A percentile compares a stretch with the other conserved stretches of the same genome.
These are phyloP conservation scores for Colletotrichum australisinense DNA, from an alignment of 2,329 filamentous ascomycete genomes.

Conservation along the genomic window DNA sequence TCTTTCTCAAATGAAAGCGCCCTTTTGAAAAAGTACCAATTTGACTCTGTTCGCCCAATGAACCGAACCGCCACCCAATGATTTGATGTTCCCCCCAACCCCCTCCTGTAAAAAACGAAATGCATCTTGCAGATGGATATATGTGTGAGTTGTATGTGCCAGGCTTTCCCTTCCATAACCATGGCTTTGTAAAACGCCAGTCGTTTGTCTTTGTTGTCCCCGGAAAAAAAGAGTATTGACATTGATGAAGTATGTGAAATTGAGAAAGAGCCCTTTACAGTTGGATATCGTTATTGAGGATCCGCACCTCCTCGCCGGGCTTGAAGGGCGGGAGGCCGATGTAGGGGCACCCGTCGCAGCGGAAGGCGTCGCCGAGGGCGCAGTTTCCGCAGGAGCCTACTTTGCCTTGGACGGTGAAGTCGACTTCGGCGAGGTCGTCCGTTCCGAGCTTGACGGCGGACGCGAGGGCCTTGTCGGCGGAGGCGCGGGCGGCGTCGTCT, in stretches of 20 bases:
- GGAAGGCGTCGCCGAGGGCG: constrained; percentile 89
- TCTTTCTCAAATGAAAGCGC: background rate
- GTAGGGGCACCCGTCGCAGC: constrained; percentile 81
- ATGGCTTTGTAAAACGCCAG: constrained; percentile 4
- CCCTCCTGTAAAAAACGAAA: background rate
- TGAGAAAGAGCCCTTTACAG: no score
- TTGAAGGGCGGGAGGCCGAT: constrained; percentile 96
- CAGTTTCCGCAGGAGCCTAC: constrained; percentile 96
- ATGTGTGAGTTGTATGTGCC: background rate
- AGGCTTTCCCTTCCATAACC: background rate
- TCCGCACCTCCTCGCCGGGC: constrained; percentile 91
- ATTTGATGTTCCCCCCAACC: background rate
- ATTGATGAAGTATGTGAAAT: no score
- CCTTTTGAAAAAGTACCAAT: background rate
- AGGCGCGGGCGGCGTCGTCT: constrained; percentile 72
- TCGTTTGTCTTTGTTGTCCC: background rate
- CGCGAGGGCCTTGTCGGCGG: constrained; percentile 72
- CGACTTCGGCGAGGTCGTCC: constrained; percentile 87
- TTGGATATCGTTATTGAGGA: constrained; percentile 89
- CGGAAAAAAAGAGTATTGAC: background rate
- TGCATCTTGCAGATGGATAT: constrained; percentile 7
- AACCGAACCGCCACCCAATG: background rate
- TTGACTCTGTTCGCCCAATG: background rate
- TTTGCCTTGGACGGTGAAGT: constrained; percentile 98
- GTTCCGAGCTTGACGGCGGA: constrained; percentile 69